A percentile compares a stretch with the other conserved stretches of the same genome.
phyloP scores from a whole-genome alignment of 495 filamentous ascomycete species.

The Aspergillus panamensis region DNA sequence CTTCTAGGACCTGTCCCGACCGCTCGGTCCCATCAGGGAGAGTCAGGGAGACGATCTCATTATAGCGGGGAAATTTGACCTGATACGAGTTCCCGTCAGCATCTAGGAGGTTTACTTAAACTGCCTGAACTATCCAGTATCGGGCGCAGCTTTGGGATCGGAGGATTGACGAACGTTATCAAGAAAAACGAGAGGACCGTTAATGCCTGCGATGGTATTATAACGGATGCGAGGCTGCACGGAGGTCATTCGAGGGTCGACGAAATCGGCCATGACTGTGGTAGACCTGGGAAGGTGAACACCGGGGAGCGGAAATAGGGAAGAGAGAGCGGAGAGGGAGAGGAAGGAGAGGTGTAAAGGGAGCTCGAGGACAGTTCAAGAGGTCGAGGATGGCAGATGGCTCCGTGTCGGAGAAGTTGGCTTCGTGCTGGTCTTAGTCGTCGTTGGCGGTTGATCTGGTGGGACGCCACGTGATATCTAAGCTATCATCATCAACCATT shows the following conservation, averaged over 20 bases:
- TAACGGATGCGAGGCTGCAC: conserved; percentile 86
- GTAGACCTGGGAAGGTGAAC: background rate
- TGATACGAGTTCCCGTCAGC: conserved; percentile 29
- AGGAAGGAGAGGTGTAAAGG: background rate
- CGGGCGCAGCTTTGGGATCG: background rate
- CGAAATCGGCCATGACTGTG: conserved; percentile 55
- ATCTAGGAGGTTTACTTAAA: background rate
- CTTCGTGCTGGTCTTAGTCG: background rate
- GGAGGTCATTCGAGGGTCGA: conserved; percentile 76
- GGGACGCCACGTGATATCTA: background rate
- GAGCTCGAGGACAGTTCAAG: conserved; percentile 5
- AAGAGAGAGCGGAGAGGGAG: background rate
- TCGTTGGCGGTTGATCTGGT: conserved; percentile 1
- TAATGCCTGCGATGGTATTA: conserved; percentile 98
- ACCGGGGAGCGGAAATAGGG: background rate
- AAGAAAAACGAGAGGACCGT: conserved; percentile 94
- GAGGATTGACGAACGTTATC: conserved; percentile 66
- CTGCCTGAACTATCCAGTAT: background rate
- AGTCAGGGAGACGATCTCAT: conserved; percentile 95
- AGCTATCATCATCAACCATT: background rate
- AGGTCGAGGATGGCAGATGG: background rate
- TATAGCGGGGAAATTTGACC: conserved; percentile 97
- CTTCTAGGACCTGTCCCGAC: conserved; percentile 94
- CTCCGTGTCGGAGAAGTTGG: background rate
- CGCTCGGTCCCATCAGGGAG: conserved; percentile 92